Base-by-base conservation (phyloP, 257 asterid species). In the Lantana camara region DNA sequence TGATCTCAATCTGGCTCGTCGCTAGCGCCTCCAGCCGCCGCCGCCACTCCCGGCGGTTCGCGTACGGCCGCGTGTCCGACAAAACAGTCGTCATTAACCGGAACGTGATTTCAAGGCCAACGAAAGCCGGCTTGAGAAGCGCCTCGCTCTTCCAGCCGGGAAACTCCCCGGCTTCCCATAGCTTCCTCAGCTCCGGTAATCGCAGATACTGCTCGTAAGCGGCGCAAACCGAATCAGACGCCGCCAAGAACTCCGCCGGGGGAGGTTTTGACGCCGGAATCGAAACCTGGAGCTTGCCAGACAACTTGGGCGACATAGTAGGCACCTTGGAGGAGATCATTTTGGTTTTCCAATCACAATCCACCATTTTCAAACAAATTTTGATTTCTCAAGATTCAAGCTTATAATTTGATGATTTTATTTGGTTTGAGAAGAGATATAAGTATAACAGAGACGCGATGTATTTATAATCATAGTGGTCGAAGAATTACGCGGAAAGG, bases 331-430 rank as follows among this genome's bases (percentile, higher is more conserved):
- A 64, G 24, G 87, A 78, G 50, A 83, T 71, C 90, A 85, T 89
- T 57, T 80, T 83, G 0, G 80, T 80, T 73, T 85, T 89, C 89
- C 95, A 82, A 67, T 89, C 96, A 56, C 83, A 82, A 85, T 92
- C 95, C 60, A 92, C 86, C 98, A 92, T 92, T 76, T 67, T 67
- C 16, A 8, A 7, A 35, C 9, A 35, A 35, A 35, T 35, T n/a
- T n/a, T n/a, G n/a, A n/a, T n/a, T 35, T 35, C 40, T 9, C 8
- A 9, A 9, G 9, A 35, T 35, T 35, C 7, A 44, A 15, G 2
- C 15, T 15, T 44, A 7, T 1, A 13, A n/a, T 44, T 44, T 44
- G 22, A 44, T 3, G 11, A n/a, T 5, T n/a, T 4, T 3, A 5
- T 5, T 15, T 29, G 76, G 57, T 40, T 66, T 71, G 80, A 32